Conservation (phyloP, 2,329 filamentous ascomycete species). For the Beauveria sp. region DNA sequence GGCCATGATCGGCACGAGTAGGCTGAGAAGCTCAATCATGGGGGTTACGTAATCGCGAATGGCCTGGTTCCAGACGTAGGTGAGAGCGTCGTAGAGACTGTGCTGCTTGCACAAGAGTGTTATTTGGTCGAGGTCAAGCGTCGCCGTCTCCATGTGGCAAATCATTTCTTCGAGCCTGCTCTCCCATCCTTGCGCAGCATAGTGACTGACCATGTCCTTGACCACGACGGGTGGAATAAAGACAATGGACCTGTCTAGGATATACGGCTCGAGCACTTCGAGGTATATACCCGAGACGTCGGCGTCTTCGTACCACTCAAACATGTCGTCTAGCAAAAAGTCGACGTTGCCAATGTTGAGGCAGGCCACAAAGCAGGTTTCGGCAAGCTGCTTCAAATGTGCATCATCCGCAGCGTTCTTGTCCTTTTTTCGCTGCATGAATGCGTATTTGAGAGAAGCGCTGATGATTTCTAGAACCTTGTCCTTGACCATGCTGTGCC, state of each 20-base stretch:
- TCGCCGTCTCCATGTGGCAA: slow-evolving; percentile 82
- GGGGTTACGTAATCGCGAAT: slow-evolving; percentile 86
- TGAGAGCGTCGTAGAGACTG: slow-evolving; percentile 86
- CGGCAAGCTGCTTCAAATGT: slow-evolving; percentile 69
- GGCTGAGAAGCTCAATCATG: slow-evolving; percentile 68
- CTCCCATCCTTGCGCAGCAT: slow-evolving; percentile 66
- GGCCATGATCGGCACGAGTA: slow-evolving; percentile 56
- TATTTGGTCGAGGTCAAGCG: slow-evolving; percentile 89
- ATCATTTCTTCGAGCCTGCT: slow-evolving; percentile 85
- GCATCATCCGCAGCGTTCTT: slow-evolving; percentile 38
- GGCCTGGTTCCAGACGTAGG: slow-evolving; percentile 94
- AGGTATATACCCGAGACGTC: slow-evolving; percentile 70
- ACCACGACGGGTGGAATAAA: slow-evolving; percentile 74
- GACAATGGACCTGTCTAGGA: slow-evolving; percentile 69
- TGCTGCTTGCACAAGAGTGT: slow-evolving; percentile 87
- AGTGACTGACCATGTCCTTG: slow-evolving; percentile 79
- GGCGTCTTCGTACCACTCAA: slow-evolving; percentile 79
- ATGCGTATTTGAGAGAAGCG: slow-evolving; percentile 84
- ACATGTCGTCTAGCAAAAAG: slow-evolving; percentile 86
- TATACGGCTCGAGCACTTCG: slow-evolving; percentile 80
- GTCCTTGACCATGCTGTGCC: slow-evolving; percentile 77
- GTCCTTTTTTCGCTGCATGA: slow-evolving; percentile 55
- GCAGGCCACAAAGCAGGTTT: slow-evolving; percentile 78
- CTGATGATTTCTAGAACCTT: slow-evolving; percentile 90
- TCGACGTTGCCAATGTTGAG: slow-evolving; percentile 69